A percentile compares a stretch with the other conserved stretches of the same genome.
Conservation (phyloP, 768 basidiomycete species). For the Phylloporus sp. region DNA sequence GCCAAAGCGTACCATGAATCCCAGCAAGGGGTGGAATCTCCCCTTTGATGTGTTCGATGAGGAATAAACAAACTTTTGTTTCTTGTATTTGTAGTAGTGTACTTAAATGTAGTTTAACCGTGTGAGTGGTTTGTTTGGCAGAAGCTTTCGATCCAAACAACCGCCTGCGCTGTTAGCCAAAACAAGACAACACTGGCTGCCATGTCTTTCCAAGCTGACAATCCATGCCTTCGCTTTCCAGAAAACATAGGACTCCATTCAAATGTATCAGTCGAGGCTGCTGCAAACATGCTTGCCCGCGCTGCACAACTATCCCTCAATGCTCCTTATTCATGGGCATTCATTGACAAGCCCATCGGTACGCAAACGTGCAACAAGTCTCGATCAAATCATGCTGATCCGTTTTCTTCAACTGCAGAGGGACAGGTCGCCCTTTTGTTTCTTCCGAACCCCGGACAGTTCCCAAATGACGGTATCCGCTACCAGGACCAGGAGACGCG, state of each 20-base stretch:
- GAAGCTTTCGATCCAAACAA: constrained; percentile 30
- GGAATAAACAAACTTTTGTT: constrained; percentile 14
- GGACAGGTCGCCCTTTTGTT: constrained; percentile 66
- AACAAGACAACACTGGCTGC: constrained; percentile 10
- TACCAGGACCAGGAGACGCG: constrained; percentile 72
- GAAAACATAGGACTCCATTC: constrained; percentile 57
- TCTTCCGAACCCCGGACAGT: constrained; percentile 52
- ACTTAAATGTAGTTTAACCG: too few relatives aligned
- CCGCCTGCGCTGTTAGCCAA: constrained; percentile 7
- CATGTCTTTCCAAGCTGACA: constrained; percentile 43
- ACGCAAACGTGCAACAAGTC: constrained; percentile 14
- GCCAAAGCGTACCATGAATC: constrained; percentile 54
- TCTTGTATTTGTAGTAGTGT: neutral
- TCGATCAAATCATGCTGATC: neutral
- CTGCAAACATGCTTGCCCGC: constrained; percentile 57
- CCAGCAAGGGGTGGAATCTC: constrained; percentile 57
- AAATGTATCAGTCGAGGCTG: constrained; percentile 53
- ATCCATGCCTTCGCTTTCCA: constrained; percentile 68
- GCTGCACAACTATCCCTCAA: constrained; percentile 54
- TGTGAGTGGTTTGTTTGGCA: constrained; percentile 28
- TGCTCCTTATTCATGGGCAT: constrained; percentile 67
- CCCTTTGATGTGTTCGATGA: constrained; percentile 62
- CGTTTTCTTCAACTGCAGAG: constrained; percentile 37
- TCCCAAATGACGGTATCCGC: constrained; percentile 74
- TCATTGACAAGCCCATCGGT: constrained; percentile 77